These are phyloP conservation scores for Scutellaria baicalensis DNA, from an alignment of 257 asterid species.

Conservation along the genomic window DNA sequence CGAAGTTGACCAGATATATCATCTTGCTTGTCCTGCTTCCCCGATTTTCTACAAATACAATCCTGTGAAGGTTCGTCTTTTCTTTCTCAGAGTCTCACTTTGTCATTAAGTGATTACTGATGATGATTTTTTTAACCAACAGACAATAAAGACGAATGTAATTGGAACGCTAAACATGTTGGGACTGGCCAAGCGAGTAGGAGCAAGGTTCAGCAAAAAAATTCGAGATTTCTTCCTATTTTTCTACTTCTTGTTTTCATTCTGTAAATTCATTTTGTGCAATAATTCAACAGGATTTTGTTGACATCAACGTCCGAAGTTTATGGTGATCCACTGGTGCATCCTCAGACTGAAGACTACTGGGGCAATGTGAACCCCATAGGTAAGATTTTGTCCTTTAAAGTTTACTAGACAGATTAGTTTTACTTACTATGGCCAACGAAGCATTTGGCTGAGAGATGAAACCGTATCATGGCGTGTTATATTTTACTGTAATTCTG, in stretches of 20 bases:
- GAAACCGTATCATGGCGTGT: not conserved
- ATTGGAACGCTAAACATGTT: slow-evolving; percentile 95
- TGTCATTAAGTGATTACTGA: not conserved
- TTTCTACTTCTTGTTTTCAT: not conserved
- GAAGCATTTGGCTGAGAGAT: not conserved
- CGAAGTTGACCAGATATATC: slow-evolving; percentile 94
- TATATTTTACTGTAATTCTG: slow-evolving; percentile 7
- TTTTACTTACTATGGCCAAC: not conserved
- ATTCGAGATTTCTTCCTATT: not conserved
- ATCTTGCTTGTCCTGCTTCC: slow-evolving; percentile 99
- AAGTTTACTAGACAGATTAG: not conserved
- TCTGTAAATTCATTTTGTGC: not conserved
- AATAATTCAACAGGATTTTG: slow-evolving; percentile 49
- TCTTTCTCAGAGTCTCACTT: not conserved
- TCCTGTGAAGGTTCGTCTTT: slow-evolving; percentile 72
- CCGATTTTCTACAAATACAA: slow-evolving; percentile 96
- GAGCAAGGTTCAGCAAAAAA: slow-evolving; percentile 66
- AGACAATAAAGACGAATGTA: slow-evolving; percentile 96
- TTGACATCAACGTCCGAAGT: slow-evolving; percentile 97
- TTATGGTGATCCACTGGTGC: slow-evolving; percentile 91
- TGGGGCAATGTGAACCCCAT: slow-evolving; percentile 99
- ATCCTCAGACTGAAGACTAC: slow-evolving; percentile 94
- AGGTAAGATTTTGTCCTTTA: slow-evolving; percentile 35
- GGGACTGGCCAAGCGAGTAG: slow-evolving; percentile 99
- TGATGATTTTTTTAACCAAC: not conserved